These are phyloP conservation scores for Setomelanomma holmii DNA, from an alignment of 2,329 filamentous ascomycete species.

Conservation along the genomic window DNA sequence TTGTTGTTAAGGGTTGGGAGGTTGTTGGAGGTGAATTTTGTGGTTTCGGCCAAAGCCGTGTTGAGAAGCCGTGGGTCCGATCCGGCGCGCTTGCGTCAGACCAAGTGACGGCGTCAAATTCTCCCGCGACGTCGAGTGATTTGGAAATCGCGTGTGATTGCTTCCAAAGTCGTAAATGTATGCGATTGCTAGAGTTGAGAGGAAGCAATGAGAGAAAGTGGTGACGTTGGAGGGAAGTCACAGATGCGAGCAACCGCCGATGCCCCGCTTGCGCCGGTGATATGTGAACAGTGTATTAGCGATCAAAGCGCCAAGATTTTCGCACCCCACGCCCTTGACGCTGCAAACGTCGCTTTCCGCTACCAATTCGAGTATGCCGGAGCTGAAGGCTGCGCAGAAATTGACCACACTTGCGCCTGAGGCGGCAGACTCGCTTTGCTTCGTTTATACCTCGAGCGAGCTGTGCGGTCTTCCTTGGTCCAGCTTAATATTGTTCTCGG, in stretches of 20 bases:
- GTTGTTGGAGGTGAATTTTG: conserved; percentile 20
- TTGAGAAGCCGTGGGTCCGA: conserved; percentile 20
- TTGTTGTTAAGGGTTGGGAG: conserved; percentile 15
- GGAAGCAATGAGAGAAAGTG: conserved; percentile 15
- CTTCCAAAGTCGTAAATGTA: neutral
- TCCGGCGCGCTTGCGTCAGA: conserved; percentile 13
- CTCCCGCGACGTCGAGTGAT: neutral
- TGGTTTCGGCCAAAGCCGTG: conserved; percentile 11
- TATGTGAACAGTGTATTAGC: conserved; percentile 17
- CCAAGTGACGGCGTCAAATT: neutral
- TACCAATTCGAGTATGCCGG: conserved; percentile 2
- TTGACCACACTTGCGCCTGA: neutral
- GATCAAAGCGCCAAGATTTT: conserved; percentile 12
- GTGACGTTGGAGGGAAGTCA: conserved; percentile 24
- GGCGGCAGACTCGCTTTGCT: conserved; percentile 1
- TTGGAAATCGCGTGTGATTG: neutral
- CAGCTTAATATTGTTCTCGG: conserved; percentile 3
- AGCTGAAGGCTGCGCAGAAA: neutral
- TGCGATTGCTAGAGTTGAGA: conserved; percentile 6
- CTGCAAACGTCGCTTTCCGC: conserved; percentile 5
- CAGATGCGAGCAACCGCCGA: conserved; percentile 8
- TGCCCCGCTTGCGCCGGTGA: conserved; percentile 24
- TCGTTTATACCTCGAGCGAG: neutral
- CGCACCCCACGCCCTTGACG: conserved; percentile 17
- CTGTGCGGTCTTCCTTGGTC: neutral